Percentiles rank a stretch among this genome's conserved stretches.
Conservation (phyloP, 1,284 basidiomycete species). For the Exobasidium rhododendri region DNA sequence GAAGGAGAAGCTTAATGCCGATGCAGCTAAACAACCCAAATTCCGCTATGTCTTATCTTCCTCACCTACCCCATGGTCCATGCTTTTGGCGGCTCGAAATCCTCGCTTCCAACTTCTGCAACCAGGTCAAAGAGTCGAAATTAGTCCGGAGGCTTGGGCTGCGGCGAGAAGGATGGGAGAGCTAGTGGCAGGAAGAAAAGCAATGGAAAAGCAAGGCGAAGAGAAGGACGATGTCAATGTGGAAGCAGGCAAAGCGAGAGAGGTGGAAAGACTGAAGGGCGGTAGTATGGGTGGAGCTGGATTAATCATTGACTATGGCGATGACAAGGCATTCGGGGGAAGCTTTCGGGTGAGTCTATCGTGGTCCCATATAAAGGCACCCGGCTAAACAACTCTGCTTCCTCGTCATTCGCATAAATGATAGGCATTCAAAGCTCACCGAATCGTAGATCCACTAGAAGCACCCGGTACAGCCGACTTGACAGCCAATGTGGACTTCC, state of each 20-base stretch:
- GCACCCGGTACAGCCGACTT: slow-evolving; percentile 83
- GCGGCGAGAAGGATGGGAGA: slow-evolving; percentile 45
- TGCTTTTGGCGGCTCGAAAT: slow-evolving; percentile 56
- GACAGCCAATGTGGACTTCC: slow-evolving; percentile 94
- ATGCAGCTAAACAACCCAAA: not conserved
- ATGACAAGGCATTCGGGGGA: slow-evolving; percentile 66
- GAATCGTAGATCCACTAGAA: slow-evolving; percentile 79
- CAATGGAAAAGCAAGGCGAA: slow-evolving; percentile 3
- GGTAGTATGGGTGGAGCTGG: slow-evolving; percentile 66
- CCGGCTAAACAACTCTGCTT: no score
- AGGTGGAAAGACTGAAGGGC: slow-evolving; percentile 21
- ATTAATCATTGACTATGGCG: slow-evolving; percentile 88
- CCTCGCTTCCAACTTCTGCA: slow-evolving; percentile 35
- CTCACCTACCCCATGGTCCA: slow-evolving; percentile 65
- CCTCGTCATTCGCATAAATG: slow-evolving; percentile 38
- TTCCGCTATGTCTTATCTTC: slow-evolving; percentile 69
- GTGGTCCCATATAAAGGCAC: no score
- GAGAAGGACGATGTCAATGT: slow-evolving; percentile 2
- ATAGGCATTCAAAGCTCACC: slow-evolving; percentile 77
- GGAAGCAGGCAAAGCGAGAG: not conserved
- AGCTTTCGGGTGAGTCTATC: slow-evolving; percentile 69
- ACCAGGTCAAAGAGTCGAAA: slow-evolving; percentile 48
- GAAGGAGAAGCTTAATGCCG: slow-evolving; percentile 23
- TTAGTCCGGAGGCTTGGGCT: slow-evolving; percentile 47
- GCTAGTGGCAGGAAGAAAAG: slow-evolving; percentile 38